Evolutionary conservation across 371 early-diverging fungal genomes (phyloP).

Genomic region (Mortierella sp.): DNA sequence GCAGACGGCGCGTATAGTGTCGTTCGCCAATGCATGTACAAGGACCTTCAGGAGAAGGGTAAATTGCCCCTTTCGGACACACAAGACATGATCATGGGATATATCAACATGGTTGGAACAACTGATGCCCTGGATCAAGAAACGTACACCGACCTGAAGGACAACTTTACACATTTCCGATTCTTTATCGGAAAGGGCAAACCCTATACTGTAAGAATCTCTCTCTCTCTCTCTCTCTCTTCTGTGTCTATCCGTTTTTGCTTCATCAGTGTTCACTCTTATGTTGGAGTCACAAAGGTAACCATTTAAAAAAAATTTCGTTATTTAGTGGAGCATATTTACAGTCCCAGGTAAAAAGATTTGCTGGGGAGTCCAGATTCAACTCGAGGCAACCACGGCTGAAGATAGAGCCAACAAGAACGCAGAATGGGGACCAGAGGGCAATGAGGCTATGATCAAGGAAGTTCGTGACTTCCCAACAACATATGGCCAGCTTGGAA

Average conservation of each 20-base stretch:
- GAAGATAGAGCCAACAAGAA: slow-evolving; percentile 27
- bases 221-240: neutral
- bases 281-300: neutral
- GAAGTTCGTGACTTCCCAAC: slow-evolving; percentile 24
- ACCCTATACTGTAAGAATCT: slow-evolving; percentile 20
- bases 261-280: neutral
- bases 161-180: slow-evolving; percentile 17
- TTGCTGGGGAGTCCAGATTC: slow-evolving; percentile 28
- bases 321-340: slow-evolving; percentile 21
- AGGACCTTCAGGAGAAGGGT: slow-evolving; percentile 4
- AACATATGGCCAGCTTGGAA: slow-evolving; percentile 23
- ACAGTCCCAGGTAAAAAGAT: slow-evolving; percentile 25
- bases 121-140: slow-evolving; percentile 21
- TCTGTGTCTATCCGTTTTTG: neutral
- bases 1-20: slow-evolving; percentile 26
- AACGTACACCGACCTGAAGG: slow-evolving; percentile 22
- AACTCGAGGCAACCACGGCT: slow-evolving; percentile 2
- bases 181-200: slow-evolving; percentile 26
- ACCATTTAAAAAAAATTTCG: neutral
- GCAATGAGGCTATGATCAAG: slow-evolving; percentile 30
- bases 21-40: slow-evolving; percentile 27
- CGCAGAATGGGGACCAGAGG: slow-evolving; percentile 38
- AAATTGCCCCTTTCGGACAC: slow-evolving; percentile 9
- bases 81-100: slow-evolving; percentile 16
- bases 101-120: slow-evolving; percentile 29